phyloP scores from a whole-genome alignment of 345 rosid species.

The Camelina sativa region DNA sequence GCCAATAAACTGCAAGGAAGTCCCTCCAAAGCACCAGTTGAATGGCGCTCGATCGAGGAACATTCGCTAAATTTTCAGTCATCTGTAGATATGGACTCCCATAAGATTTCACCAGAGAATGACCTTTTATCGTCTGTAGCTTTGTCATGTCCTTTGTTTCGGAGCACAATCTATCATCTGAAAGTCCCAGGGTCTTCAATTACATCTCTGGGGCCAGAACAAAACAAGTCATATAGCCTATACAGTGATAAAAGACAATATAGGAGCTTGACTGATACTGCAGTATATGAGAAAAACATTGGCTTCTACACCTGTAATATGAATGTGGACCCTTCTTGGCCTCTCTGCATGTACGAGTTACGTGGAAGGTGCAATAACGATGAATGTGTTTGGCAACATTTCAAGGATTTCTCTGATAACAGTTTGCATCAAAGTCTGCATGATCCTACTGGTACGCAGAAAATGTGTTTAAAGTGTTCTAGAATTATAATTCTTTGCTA shows the following conservation, averaged over 20 bases:
- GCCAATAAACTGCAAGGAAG: conserved; percentile 49
- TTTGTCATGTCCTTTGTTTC: conserved; percentile 49
- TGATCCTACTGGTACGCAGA: conserved; percentile 51
- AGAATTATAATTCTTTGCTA: conserved; percentile 21
- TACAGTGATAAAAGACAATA: conserved; percentile 45
- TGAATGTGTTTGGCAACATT: conserved; percentile 94
- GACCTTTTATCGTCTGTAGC: conserved; percentile 35
- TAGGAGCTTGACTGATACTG: conserved; percentile 38
- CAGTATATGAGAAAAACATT: conserved; percentile 45
- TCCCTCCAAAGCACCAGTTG: conserved; percentile 45
- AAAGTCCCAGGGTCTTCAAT: conserved; percentile 46
- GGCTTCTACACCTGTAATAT: conserved; percentile 58
- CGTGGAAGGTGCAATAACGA: conserved; percentile 97
- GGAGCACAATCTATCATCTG: conserved; percentile 63
- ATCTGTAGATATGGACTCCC: conserved; percentile 44
- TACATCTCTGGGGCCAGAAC: conserved; percentile 40
- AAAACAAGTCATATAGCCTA: conserved; percentile 38
- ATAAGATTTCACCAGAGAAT: conserved; percentile 40
- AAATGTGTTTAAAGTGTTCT: conserved; percentile 7
- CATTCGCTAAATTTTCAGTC: conserved; percentile 31
- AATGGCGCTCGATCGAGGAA: conserved; percentile 34
- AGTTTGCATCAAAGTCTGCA: conserved; percentile 44
- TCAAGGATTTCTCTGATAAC: conserved; percentile 55
- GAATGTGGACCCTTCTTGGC: conserved; percentile 78
- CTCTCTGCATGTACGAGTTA: conserved; percentile 89